Evolutionary conservation across 192 early-diverging fungal species (phyloP).

Genomic region (Geranomyces variabilis): DNA sequence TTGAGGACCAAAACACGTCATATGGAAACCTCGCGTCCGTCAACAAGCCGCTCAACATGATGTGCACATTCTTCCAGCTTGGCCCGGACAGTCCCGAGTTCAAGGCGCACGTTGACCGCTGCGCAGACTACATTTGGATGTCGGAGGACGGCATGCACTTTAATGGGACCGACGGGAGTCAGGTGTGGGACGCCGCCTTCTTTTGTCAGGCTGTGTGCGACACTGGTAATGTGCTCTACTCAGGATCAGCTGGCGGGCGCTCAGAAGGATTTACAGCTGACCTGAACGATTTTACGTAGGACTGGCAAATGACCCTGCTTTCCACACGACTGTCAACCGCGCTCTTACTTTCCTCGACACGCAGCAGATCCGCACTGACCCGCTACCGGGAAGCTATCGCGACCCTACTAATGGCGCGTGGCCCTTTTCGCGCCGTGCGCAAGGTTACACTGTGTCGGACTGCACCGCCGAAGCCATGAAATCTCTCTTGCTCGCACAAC

Average conservation of each 20-base stretch:
- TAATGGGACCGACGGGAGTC: constrained; percentile 95
- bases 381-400: constrained; percentile 73
- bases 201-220: constrained; percentile 84
- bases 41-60: constrained; percentile 91
- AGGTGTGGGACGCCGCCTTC: constrained; percentile 96
- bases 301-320: constrained; percentile 71
- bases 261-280: too few relatives aligned
- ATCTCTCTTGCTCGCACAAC: constrained; percentile 74
- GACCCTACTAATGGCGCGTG: constrained; percentile 89
- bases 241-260: too few relatives aligned
- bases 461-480: constrained; percentile 94
- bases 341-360: constrained; percentile 85
- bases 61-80: constrained; percentile 82
- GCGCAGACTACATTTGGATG: constrained; percentile 93
- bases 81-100: constrained; percentile 84
- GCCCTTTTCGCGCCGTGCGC: constrained; percentile 93
- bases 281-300: too few relatives aligned
- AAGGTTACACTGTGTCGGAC: constrained; percentile 95
- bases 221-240: too few relatives aligned
- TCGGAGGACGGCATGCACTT: constrained; percentile 86
- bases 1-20: constrained; percentile 89
- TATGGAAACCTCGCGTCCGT: constrained; percentile 90
- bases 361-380: constrained; percentile 74
- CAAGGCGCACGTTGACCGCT: constrained; percentile 67
- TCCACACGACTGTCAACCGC: constrained; percentile 66